Conservation (phyloP, 768 basidiomycete genomes). For the Strobilomyces echinocephalus region DNA sequence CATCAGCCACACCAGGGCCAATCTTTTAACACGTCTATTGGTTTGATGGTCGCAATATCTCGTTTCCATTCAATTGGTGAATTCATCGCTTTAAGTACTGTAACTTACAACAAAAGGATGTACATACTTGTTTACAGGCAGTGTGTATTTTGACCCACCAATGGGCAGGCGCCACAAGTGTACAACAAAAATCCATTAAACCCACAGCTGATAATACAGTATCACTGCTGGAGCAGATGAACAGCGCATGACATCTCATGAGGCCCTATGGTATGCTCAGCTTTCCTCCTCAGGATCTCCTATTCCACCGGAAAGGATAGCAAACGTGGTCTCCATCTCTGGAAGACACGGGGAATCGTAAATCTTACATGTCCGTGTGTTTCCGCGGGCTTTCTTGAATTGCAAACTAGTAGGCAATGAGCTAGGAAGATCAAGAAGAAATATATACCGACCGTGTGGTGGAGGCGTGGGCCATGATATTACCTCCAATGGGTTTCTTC, state of each 20-base stretch:
- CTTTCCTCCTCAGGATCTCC: constrained; percentile 90
- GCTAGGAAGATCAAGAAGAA: neutral
- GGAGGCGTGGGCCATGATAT: constrained; percentile 98
- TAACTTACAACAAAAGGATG: constrained; percentile 14
- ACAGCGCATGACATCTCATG: neutral
- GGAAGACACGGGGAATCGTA: constrained; percentile 98
- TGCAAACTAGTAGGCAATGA: constrained; percentile 54
- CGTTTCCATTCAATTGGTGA: constrained; percentile 49
- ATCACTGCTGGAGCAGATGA: neutral
- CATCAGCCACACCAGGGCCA: constrained; percentile 76
- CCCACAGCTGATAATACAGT: constrained; percentile 5
- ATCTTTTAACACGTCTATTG: constrained; percentile 86
- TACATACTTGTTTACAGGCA: neutral
- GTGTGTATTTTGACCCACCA: neutral
- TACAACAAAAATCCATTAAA: constrained; percentile 15
- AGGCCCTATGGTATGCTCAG: constrained; percentile 25
- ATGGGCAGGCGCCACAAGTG: neutral
- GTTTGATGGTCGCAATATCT: constrained; percentile 35
- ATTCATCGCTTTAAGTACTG: constrained; percentile 12
- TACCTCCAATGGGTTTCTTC: constrained; percentile 98
- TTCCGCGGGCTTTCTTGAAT: constrained; percentile 87
- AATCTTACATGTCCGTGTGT: constrained; percentile 92
- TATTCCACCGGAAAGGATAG: constrained; percentile 87
- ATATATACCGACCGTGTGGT: constrained; percentile 71
- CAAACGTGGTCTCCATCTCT: constrained; percentile 93